Conservation (phyloP, 1,139 yeast species). For the Zygosaccharomyces sapae region DNA sequence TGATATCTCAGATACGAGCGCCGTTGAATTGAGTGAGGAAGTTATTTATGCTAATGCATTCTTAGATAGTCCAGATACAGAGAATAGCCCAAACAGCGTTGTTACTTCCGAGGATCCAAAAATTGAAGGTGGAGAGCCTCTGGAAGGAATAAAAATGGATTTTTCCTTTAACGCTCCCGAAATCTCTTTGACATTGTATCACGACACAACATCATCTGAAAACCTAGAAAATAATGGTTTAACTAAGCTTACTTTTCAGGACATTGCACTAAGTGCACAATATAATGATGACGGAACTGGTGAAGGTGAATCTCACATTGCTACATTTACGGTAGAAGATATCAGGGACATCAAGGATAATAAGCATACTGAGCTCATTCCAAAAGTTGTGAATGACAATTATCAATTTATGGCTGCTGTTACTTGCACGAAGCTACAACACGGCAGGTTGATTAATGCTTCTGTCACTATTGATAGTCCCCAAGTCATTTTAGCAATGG, state of each 20-base stretch:
- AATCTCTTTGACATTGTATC: conserved; percentile 61
- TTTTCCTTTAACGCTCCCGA: conserved; percentile 58
- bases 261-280: conserved; percentile 48
- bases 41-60: conserved; percentile 45
- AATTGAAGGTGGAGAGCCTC: conserved; percentile 19
- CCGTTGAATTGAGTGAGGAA: conserved; percentile 51
- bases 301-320: conserved; percentile 57
- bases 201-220: conserved; percentile 45
- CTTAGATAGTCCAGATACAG: conserved; percentile 20
- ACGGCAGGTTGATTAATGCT: conserved; percentile 46
- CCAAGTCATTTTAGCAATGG: conserved; percentile 73
- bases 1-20: conserved; percentile 36
- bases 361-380: conserved; percentile 75
- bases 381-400: conserved; percentile 56
- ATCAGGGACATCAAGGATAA: conserved; percentile 58
- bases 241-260: conserved; percentile 62
- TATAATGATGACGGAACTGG: conserved; percentile 55
- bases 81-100: conserved; percentile 11
- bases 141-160: conserved; percentile 43
- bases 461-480: conserved; percentile 78
- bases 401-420: conserved; percentile 67
- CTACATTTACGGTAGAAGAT: conserved; percentile 76
- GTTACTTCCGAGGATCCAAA: neutral
- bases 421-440: conserved; percentile 43
- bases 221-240: conserved; percentile 46